Base-by-base conservation (phyloP, 495 filamentous ascomycete genomes). In the Stereocaulon alpinum region DNA sequence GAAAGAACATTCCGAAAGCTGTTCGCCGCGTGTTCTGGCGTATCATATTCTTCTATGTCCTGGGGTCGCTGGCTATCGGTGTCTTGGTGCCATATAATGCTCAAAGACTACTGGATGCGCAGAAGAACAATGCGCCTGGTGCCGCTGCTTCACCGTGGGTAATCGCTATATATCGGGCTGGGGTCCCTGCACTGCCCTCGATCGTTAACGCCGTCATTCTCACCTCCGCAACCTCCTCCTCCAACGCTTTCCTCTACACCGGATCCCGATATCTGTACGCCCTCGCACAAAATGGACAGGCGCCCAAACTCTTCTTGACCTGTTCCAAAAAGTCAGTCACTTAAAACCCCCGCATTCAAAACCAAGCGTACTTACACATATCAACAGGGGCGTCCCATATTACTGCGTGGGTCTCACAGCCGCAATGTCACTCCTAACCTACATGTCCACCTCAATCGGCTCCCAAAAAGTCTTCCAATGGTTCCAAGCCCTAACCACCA, bases 21-120 rank as follows among this genome's bases (percentile, higher is more conserved):
- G 85, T 85, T 11, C 85, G 85, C 45, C 82, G 88, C 57, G 88
- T 89, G 56, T 92, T 95, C 71, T 91, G 87, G 77, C 86, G 90
- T 53, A 88, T 96, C 67, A 69, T 86, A 56, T 80, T 94, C 74
- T 94, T 96, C 77, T 95, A 94, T 72, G 69, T 79, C 48, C 66
- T 82, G 20, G 78, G 72, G 11, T 76, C 77, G 4, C 71, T 85
- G 40, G 77, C 76, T 2, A 82, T 84, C 63, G 82, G 82, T 55
- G 75, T 85, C 3, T 73, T 80, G 43, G 75, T 80, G 17, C 75
- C 74, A 17, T 64, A 72, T 62, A 74, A 80, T 40, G 80, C 88
- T 59, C 40, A 59, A 5, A 61, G 64, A 20, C 77, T 91, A 12
- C 74, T 87, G 12, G 71, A 71, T 3, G 75, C 71, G 17, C 73